A percentile compares a stretch with the other conserved stretches of the same genome.
Conservation (phyloP, 805 yeast genomes). For the Lipomyces japonicus region DNA sequence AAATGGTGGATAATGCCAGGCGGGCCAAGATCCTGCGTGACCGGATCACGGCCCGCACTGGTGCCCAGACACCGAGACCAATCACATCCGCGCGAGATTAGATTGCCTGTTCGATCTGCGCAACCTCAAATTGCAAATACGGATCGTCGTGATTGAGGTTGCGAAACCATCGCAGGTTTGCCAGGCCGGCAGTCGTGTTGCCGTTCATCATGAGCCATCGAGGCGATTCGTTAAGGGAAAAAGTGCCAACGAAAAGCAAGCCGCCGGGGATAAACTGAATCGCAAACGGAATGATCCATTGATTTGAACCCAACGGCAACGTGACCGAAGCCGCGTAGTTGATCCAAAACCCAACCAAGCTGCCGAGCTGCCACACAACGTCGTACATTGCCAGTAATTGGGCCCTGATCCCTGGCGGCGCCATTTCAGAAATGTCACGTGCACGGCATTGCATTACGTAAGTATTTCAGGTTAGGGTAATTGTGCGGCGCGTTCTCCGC, state of each 20-base stretch:
- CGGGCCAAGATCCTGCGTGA: constrained; percentile 4
- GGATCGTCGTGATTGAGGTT: constrained; percentile 41
- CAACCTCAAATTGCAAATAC: constrained; percentile 45
- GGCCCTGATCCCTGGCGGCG: constrained; percentile 77
- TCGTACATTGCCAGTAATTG: constrained; percentile 61
- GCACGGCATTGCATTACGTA: too few species aligned
- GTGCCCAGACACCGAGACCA: constrained; percentile 22
- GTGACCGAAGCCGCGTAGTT: constrained; percentile 46
- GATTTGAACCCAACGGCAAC: constrained; percentile 36
- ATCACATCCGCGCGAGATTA: constrained; percentile 12
- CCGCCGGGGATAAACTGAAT: constrained; percentile 27
- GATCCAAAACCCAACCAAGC: constrained; percentile 49
- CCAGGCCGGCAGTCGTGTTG: constrained; percentile 53
- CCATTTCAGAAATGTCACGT: constrained; percentile 74
- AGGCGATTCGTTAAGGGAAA: constrained; percentile 59
- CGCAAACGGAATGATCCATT: constrained; percentile 31
- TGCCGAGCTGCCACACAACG: constrained; percentile 50
- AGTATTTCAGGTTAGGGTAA: too few species aligned
- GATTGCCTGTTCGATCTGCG: constrained; percentile 23
- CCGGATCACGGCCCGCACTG: constrained; percentile 7
- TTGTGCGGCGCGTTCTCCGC: too few species aligned
- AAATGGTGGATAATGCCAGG: constrained; percentile 6
- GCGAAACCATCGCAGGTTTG: constrained; percentile 43
- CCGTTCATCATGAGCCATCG: constrained; percentile 61
- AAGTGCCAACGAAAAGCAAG: constrained; percentile 47